Evolutionary conservation across 2,329 filamentous ascomycete species (phyloP).

Genomic region (Daldinia sp.): DNA sequence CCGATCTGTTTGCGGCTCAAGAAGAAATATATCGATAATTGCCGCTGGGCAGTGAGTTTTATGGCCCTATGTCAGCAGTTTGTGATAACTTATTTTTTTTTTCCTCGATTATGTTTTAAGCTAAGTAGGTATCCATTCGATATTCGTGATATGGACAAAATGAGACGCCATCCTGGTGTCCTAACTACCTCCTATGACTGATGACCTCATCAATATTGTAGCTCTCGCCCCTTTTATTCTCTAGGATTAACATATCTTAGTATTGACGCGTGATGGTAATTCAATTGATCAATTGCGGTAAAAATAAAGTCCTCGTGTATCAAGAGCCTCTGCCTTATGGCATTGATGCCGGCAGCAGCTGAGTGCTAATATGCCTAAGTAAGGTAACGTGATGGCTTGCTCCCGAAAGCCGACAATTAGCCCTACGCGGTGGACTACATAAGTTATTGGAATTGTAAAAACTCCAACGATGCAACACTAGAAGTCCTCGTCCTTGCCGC

Average conservation of each 20-base stretch:
- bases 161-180: background rate
- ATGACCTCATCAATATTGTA: constrained; percentile 7
- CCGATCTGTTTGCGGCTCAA: background rate
- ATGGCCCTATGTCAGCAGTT: background rate
- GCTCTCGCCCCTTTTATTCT: background rate
- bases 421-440: background rate
- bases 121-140: background rate
- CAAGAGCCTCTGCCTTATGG: too few relatives aligned
- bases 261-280: background rate
- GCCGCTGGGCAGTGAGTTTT: background rate
- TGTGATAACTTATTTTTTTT: background rate
- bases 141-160: background rate
- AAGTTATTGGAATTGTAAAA: constrained; percentile 8
- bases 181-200: background rate
- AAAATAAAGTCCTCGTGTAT: background rate
- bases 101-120: background rate
- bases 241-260: background rate
- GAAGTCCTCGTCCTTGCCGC: background rate
- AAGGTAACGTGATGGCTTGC: background rate
- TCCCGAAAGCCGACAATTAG: background rate
- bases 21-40: background rate
- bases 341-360: too few relatives aligned
- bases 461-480: background rate
- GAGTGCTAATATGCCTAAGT: too few relatives aligned
- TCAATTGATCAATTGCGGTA: background rate